These are phyloP conservation scores for Citrus medica DNA, from an alignment of 345 rosid genomes.

Conservation along the genomic window DNA sequence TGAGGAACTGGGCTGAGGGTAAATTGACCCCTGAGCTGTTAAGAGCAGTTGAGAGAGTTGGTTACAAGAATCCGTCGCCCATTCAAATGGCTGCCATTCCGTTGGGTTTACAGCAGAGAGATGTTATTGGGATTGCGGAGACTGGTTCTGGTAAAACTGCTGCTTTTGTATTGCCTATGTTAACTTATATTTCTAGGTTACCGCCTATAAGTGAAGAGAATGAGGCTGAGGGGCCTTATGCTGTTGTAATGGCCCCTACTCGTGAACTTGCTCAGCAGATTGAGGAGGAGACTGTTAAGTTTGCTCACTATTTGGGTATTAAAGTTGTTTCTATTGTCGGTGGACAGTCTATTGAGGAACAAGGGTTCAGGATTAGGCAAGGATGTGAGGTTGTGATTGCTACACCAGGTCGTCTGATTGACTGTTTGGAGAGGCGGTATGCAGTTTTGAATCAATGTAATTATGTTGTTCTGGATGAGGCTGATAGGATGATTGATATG, in stretches of 20 bases:
- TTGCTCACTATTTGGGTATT: conserved; percentile 82
- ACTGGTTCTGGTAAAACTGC: conserved; percentile 98
- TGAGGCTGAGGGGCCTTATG: conserved; percentile 92
- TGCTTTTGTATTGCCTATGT: conserved; percentile 94
- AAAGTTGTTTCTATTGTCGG: conserved; percentile 93
- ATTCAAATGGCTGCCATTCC: conserved; percentile 97
- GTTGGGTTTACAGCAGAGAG: conserved; percentile 86
- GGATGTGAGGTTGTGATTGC: conserved; percentile 98
- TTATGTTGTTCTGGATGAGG: conserved; percentile 97
- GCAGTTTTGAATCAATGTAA: conserved; percentile 89
- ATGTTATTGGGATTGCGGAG: conserved; percentile 93
- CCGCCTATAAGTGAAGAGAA: conserved; percentile 81
- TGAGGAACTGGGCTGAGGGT: conserved; percentile 96
- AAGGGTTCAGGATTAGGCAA: conserved; percentile 81
- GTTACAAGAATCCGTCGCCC: conserved; percentile 82
- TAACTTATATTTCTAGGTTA: conserved; percentile 81
- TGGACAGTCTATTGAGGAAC: conserved; percentile 93
- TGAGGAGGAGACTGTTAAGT: conserved; percentile 88
- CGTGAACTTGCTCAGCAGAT: conserved; percentile 95
- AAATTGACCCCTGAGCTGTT: conserved; percentile 59
- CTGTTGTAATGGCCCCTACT: conserved; percentile 93
- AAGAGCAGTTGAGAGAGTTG: conserved; percentile 87
- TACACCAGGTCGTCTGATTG: conserved; percentile 85
- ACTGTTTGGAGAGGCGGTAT: conserved; percentile 89
- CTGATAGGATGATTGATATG: conserved; percentile 98